A percentile compares a stretch with the other conserved stretches of the same genome.
Conservation (phyloP, 2,329 filamentous ascomycete genomes). For the Colletotrichum lentis region DNA sequence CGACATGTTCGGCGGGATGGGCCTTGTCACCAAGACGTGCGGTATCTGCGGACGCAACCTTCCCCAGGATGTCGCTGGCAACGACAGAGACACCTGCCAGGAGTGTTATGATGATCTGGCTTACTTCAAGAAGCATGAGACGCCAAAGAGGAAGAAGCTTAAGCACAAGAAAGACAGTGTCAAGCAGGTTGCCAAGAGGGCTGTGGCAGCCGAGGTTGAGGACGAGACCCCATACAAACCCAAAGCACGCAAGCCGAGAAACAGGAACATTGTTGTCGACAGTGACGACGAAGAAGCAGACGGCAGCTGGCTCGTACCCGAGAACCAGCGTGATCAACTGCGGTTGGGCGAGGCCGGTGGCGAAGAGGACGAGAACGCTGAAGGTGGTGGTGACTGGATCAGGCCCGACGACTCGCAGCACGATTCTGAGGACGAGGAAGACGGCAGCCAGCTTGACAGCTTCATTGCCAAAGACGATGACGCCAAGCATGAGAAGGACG, state of each 20-base stretch:
- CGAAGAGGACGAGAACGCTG: slow-evolving; percentile 85
- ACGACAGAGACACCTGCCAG: slow-evolving; percentile 65
- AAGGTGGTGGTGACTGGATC: slow-evolving; percentile 84
- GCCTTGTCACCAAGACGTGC: slow-evolving; percentile 78
- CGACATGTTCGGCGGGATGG: slow-evolving; percentile 85
- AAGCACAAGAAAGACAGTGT: slow-evolving; percentile 50
- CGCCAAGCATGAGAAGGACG: slow-evolving; percentile 45
- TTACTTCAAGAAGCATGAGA: slow-evolving; percentile 63
- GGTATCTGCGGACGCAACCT: slow-evolving; percentile 82
- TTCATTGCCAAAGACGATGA: slow-evolving; percentile 64
- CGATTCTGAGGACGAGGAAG: slow-evolving; percentile 63
- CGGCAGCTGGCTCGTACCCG: slow-evolving; percentile 81
- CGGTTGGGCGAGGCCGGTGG: slow-evolving; percentile 82
- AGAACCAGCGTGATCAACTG: slow-evolving; percentile 67
- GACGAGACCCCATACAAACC: slow-evolving; percentile 37
- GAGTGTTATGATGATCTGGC: slow-evolving; percentile 80
- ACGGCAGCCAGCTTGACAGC: slow-evolving; percentile 63
- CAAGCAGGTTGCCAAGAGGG: slow-evolving; percentile 41
- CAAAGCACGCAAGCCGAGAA: slow-evolving; percentile 52
- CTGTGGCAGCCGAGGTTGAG: slow-evolving; percentile 22
- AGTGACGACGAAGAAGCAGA: slow-evolving; percentile 76
- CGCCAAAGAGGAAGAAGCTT: slow-evolving; percentile 50
- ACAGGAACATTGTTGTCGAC: slow-evolving; percentile 67
- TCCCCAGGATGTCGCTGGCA: slow-evolving; percentile 55
- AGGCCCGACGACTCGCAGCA: slow-evolving; percentile 72